Conservation (phyloP, 225 moss, liverwort and hornwort genomes). For the Asterella californica region DNA sequence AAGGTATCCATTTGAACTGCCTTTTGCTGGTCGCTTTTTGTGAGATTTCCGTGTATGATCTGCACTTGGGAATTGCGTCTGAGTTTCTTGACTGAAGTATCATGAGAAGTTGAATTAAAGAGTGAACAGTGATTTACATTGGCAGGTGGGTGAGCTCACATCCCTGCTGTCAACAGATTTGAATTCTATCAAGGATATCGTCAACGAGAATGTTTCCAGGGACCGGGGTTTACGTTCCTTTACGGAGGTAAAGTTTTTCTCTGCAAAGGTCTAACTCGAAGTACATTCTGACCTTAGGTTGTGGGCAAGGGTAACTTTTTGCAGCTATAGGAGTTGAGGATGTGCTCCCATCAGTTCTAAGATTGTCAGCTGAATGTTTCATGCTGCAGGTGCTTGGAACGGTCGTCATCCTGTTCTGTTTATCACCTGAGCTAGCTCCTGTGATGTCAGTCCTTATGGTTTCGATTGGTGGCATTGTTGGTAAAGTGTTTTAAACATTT, state of each 20-base stretch:
- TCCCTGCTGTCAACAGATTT: conserved; percentile 88
- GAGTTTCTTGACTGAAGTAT: not conserved
- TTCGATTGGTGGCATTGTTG: conserved; percentile 84
- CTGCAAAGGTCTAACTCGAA: not conserved
- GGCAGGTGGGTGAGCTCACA: conserved; percentile 98
- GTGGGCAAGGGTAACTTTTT: not conserved
- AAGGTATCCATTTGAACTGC: conserved; percentile 57
- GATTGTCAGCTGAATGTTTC: not conserved
- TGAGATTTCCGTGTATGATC: not conserved
- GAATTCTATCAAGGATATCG: conserved; percentile 83
- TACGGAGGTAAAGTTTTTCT: conserved; percentile 54
- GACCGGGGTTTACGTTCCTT: conserved; percentile 93
- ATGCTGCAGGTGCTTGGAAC: conserved; percentile 70
- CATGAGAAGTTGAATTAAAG: not conserved
- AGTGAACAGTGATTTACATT: conserved; percentile 43
- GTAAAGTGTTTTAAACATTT: conserved; percentile 42
- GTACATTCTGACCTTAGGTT: not conserved
- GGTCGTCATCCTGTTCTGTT: conserved; percentile 64
- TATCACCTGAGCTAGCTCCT: conserved; percentile 91
- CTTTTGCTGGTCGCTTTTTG: not conserved
- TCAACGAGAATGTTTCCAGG: conserved; percentile 90
- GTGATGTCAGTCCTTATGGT: conserved; percentile 81
- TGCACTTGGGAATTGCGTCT: not conserved
- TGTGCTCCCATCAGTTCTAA: not conserved
- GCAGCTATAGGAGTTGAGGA: not conserved